Evolutionary conservation across 345 rosid genomes (phyloP), one percentile per base, ranked within the genome.

Genomic region (Litchi chinensis): DNA sequence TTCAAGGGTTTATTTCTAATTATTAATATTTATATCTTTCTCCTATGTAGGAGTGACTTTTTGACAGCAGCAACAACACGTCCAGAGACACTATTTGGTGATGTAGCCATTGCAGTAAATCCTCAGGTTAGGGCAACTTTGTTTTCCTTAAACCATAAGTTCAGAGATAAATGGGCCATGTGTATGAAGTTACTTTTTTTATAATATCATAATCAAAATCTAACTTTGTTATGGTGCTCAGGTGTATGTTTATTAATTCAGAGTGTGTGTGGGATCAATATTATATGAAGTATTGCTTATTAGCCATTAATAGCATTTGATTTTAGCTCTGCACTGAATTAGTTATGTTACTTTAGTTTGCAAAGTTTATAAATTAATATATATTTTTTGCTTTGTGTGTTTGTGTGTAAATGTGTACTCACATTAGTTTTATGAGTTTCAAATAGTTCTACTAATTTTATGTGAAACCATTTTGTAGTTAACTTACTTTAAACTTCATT

Each of bases 51-150:
- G 86, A 85, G 82, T 87, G 99, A 93, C 80, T 95, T 88, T 82
- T 85, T 95, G 84, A 95, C 93, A 18, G 82, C 93, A 77, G 97
- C 99, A 80, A 95, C 99, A 52, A 95, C 99, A 18, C 93, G 99
- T 62, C 99, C 99, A 40, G 99, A 95, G 88, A 95, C 99, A 75
- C 81, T 95, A 79, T 95, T 95, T 86, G 99, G 96, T 77, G 99
- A 95, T 82, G 99, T 93, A 59, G 99, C 99, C 40, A 46, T 95
- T 63, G 97, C 99, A 28, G 99, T 95, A 80, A 85, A 95, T 90
- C 99, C 99, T 76, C 76, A 90, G 94, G 99, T 95, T 59, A 76
- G 44, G 79, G 22, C 63, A 28, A 64, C 68, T 68, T 52, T 62
- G 48, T 16, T 67, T 77, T n/a, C 44, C 57, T 68, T 21, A 21